phyloP scores from a whole-genome alignment of 2,329 filamentous ascomycete species.

The Blastomyces parvus region DNA sequence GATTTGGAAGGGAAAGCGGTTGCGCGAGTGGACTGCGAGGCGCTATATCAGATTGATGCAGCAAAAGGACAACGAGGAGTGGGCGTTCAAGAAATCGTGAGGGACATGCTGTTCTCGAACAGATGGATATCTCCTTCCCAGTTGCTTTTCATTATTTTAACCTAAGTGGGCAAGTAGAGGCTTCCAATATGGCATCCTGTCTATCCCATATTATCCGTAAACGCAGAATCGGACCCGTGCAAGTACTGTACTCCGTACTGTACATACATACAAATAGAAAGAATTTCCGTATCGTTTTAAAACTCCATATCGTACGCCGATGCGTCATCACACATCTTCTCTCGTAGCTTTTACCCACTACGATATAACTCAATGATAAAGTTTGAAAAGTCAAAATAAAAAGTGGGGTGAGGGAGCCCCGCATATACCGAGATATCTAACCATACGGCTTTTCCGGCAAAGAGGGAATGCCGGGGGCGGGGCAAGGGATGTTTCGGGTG shows the following conservation, averaged over 20 bases:
- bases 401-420: conserved; percentile 17
- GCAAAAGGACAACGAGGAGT: conserved; percentile 10
- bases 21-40: conserved; percentile 14
- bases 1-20: conserved; percentile 14
- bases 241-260: neutral
- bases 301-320: conserved; percentile 37
- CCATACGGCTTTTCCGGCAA: conserved; percentile 30
- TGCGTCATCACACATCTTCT: conserved; percentile 35
- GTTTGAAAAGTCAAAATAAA: neutral
- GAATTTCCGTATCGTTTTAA: too few species aligned
- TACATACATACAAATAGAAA: neutral
- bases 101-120: neutral
- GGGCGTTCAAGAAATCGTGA: neutral
- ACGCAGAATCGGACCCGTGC: neutral
- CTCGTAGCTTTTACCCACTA: conserved; percentile 33
- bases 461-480: neutral
- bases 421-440: conserved; percentile 38
- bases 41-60: conserved; percentile 12
- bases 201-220: neutral
- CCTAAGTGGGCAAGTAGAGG: neutral
- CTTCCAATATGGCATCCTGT: neutral
- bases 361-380: conserved; percentile 3
- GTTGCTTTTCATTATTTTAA: neutral
- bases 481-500: neutral
- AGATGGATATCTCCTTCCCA: neutral